Conservation (phyloP, 1,139 yeast genomes). For the Blastobotrys ciferrii region DNA sequence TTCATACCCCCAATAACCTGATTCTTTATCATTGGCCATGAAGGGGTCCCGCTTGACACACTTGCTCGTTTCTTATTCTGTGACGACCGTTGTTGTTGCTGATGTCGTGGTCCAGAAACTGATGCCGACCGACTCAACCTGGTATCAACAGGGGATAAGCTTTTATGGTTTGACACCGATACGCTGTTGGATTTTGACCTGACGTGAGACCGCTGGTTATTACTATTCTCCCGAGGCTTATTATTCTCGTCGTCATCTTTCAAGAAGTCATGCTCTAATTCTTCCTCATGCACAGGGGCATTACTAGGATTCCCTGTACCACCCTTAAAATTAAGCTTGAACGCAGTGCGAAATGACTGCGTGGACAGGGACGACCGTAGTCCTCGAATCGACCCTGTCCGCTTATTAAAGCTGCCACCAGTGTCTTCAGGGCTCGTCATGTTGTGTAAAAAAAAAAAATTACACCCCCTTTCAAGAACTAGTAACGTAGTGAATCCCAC, state of each 20-base stretch:
- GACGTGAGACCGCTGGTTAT: not conserved
- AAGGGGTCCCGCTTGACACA: not conserved
- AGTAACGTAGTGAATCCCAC: too few species aligned
- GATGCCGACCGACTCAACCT: slow-evolving; percentile 1
- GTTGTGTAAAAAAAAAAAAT: not conserved
- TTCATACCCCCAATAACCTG: slow-evolving; percentile 21
- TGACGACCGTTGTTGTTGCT: not conserved
- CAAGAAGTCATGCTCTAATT: not conserved
- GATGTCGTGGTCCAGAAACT: not conserved
- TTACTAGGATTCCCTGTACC: slow-evolving; percentile 3
- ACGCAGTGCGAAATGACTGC: slow-evolving; percentile 18
- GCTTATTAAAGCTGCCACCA: not conserved
- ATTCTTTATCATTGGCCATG: slow-evolving; percentile 1
- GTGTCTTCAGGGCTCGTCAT: not conserved
- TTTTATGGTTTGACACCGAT: slow-evolving; percentile 6
- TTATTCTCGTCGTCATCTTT: not conserved
- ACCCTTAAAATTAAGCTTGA: slow-evolving; percentile 10
- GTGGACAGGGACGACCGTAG: slow-evolving; percentile 16
- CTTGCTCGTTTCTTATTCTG: not conserved
- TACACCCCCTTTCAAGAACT: too few species aligned
- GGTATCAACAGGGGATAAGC: not conserved
- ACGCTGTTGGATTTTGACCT: slow-evolving; percentile 7
- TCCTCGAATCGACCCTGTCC: slow-evolving; percentile 10
- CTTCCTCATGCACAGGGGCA: slow-evolving; percentile 6
- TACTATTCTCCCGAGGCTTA: not conserved